Evolutionary conservation across 2,329 filamentous ascomycete species (phyloP), one percentile per base, ranked within the genome.

Genomic region (Chaetoscypha palmicola): DNA sequence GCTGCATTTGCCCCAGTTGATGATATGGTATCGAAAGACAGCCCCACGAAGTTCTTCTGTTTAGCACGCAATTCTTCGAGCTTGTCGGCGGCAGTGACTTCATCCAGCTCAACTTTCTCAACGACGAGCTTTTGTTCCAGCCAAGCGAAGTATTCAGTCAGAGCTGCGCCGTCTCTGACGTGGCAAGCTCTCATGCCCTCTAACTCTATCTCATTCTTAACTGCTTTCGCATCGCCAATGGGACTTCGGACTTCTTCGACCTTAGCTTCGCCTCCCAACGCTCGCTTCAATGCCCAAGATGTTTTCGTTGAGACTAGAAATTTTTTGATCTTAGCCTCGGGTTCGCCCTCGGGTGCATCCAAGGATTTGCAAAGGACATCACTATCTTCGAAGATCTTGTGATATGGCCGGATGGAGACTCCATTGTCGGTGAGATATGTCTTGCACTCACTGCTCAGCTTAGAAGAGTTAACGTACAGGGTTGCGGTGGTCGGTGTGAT

Each of bases 71-170:
- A 70, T 48, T 78, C 73, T 63, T 95, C 88, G 2, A 98, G 74
- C 67, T 94, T 94, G 62, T 96, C 87, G 12, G 90, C 89, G n/a
- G 79, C 92, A 53, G 86, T 74, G 2, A 96, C 88, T 63, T 98
- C 92, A 58, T 97, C 89, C 5, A 98, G 66, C 3, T 70, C 74
- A 1, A 74, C 75, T 50, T 84, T 83, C 63, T 91, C 82, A 53
- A 73, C 77, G 46, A 86, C 62, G 19, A 98, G 71, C 60, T 96
- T 83, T 57, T 96, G 78, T 64, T 98, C 92, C 3, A 98, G 75
- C 92, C 92, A 98, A 10, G 92, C 88, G 64, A 98, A 96, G 64
- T 89, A 98, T 62, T 95, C 81, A 44, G 80, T 90, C 49, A 97
- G 66, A 2, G 92, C 91, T 36, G 88, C 89, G 36, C 92, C 92